These are phyloP conservation scores for Oehlia diaphana DNA, from an alignment of 192 early-diverging fungal species.

Conservation along the genomic window DNA sequence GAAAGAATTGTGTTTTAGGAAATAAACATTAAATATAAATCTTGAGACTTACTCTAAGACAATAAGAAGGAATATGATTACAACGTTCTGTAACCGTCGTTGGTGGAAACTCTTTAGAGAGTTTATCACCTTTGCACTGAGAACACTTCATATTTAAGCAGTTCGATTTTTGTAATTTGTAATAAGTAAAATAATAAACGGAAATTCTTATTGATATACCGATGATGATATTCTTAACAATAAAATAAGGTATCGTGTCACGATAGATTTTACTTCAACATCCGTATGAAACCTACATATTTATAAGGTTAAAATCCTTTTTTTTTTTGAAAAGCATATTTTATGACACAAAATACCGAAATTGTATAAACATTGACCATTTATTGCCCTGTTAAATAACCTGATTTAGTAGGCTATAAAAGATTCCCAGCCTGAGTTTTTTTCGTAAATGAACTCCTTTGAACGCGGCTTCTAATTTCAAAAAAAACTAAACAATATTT, in stretches of 20 bases:
- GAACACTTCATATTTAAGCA: slow-evolving; percentile 23
- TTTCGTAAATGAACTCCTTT: no score
- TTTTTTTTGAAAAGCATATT: neutral
- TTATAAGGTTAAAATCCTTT: neutral
- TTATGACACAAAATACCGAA: neutral
- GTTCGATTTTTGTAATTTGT: no score
- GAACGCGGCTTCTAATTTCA: no score
- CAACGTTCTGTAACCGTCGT: slow-evolving; percentile 28
- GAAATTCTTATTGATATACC: no score
- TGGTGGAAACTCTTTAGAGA: slow-evolving; percentile 29
- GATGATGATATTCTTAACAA: no score
- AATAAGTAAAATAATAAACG: no score
- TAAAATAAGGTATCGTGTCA: no score
- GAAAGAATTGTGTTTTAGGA: slow-evolving; percentile 15
- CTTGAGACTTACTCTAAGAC: slow-evolving; percentile 27
- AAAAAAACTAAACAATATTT: no score
- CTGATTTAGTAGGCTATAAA: no score
- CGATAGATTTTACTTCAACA: neutral
- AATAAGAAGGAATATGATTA: slow-evolving; percentile 30
- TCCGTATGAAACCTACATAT: neutral
- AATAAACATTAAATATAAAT: neutral
- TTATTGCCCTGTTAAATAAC: neutral
- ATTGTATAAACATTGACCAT: neutral
- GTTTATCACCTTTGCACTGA: slow-evolving; percentile 28
- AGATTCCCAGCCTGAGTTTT: no score